Evolutionary conservation across 2,329 filamentous ascomycete species (phyloP), one percentile per base, ranked within the genome.

Genomic region (Curvularia verruculosa): DNA sequence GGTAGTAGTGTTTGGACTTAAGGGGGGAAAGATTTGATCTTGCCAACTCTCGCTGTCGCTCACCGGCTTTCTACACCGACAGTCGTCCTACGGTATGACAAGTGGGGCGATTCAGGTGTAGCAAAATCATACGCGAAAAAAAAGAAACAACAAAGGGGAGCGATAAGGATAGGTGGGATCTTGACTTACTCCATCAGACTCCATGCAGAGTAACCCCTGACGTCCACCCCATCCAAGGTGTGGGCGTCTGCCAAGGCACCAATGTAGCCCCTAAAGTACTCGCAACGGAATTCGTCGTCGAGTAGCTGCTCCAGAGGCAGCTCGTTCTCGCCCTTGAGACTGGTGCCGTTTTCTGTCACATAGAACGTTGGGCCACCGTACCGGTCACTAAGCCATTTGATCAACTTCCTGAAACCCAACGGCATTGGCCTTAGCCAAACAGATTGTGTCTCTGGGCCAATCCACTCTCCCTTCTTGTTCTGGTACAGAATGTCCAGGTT

Each of bases 281-380:
- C 81, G 52, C 86, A 86, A 21, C 92, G 85, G 82, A 96, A 94
- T 65, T 92, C 88, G 74, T 96, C 92, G 57, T 94, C 80, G 45
- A 96, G 80, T 58, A 95, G 87, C 77, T 90, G 69, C 60, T 91
- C 87, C 23, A 85, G 75, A 1, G 87, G 79, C 71, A 94, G 79
- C 61, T 93, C 87, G 71, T 91, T 93, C 81, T 96, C 92, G 46
- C 87, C 89, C 78, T 92, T 91, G 73, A 96, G 77, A 67, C 88
- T 91, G 3, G 91, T 96, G 39, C 92, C 92, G 76, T 93, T 96
- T 81, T 96, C 92, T 0, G 92, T 96, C 52, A 95, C 89, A 75
- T 92, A 94, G 78, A 96, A 93, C 70, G 85, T 87, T 36, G 92
- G 91, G 65, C 84, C 80, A 36, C 82, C 83, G 77, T 96, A 96